Evolutionary conservation across 208 protist species (phyloP).

Genomic region (Acanthamoeba triangularis): DNA sequence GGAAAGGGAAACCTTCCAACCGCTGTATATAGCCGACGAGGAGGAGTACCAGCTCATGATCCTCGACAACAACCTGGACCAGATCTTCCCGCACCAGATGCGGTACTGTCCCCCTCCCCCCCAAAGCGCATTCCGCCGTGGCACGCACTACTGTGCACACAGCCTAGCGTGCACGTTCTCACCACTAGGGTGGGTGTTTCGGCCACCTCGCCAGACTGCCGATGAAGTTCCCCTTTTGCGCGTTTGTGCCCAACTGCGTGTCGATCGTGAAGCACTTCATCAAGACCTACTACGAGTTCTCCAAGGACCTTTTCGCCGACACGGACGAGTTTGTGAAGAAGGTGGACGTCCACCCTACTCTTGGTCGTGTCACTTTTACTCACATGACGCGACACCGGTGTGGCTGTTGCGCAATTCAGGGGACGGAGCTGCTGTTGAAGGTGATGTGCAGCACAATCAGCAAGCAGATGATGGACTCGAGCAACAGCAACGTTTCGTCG

Average conservation of each 20-base stretch:
- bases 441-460: conserved; percentile 45
- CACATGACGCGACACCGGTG: no score
- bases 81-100: conserved; percentile 25
- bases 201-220: conserved; percentile 20
- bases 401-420: not conserved
- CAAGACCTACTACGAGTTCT: conserved; percentile 65
- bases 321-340: conserved; percentile 54
- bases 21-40: not conserved
- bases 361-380: no score
- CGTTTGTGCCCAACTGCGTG: conserved; percentile 55
- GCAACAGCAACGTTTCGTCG: conserved; percentile 22
- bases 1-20: conserved; percentile 58
- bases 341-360: not conserved
- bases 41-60: conserved; percentile 55
- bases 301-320: conserved; percentile 49
- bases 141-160: no score
- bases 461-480: conserved; percentile 46
- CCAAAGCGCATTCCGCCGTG: not conserved
- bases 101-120: not conserved
- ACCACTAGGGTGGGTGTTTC: not conserved
- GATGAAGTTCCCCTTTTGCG: conserved; percentile 38
- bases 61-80: not conserved
- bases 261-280: conserved; percentile 58
- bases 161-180: no score
- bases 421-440: conserved; percentile 47